Evolutionary conservation across 2,329 filamentous ascomycete genomes (phyloP).

Genomic region (Didymella arachidicola): DNA sequence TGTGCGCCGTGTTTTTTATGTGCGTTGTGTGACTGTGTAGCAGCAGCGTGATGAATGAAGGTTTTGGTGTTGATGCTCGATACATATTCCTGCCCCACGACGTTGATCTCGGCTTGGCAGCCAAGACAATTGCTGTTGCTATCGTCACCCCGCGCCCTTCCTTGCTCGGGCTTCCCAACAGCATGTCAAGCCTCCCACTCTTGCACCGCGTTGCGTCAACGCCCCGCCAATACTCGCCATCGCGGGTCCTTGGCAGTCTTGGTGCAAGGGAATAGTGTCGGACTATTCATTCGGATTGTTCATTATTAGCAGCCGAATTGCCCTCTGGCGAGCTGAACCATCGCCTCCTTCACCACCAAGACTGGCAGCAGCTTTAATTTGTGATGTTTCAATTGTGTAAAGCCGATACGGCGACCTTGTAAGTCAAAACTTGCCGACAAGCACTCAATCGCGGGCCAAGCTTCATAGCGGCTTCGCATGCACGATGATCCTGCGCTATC

Average conservation of each 20-base stretch:
- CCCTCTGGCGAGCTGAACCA: too few relatives aligned
- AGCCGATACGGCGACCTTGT: too few relatives aligned
- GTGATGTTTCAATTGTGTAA: too few relatives aligned
- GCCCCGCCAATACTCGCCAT: not conserved
- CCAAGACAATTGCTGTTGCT: conserved; percentile 12
- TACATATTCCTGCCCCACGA: not conserved
- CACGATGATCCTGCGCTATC: conserved; percentile 4
- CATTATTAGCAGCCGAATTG: too few relatives aligned
- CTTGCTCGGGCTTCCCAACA: not conserved
- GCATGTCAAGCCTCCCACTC: conserved; percentile 11
- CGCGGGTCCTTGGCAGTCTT: conserved; percentile 13
- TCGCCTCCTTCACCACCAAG: too few relatives aligned
- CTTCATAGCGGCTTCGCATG: conserved; percentile 2
- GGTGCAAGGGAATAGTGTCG: not conserved
- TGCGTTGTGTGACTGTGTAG: conserved; percentile 26
- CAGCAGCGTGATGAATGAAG: too few relatives aligned
- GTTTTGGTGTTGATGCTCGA: too few relatives aligned
- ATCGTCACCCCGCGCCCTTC: conserved; percentile 12
- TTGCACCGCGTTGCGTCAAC: conserved; percentile 7
- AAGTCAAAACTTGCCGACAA: too few relatives aligned
- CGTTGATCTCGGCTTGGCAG: conserved; percentile 6
- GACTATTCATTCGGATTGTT: too few relatives aligned
- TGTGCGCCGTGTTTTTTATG: too few relatives aligned
- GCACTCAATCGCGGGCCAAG: conserved; percentile 6
- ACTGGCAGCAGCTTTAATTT: too few relatives aligned